phyloP scores from a whole-genome alignment of 1,139 yeast species.

The Geotrichum restrictum region DNA sequence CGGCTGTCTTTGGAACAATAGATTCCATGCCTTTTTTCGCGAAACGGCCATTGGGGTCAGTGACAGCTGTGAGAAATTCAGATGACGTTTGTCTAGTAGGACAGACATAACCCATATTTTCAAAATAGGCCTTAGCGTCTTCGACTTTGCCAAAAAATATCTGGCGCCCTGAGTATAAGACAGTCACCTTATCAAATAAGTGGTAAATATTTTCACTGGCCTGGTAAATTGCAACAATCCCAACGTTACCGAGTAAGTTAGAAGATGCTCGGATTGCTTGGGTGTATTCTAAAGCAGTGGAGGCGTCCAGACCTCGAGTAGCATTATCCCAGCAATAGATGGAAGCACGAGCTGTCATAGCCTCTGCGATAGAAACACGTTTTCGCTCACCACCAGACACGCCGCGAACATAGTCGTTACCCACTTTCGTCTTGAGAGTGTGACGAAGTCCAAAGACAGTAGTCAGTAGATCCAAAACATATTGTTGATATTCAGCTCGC shows the following conservation, averaged over 20 bases:
- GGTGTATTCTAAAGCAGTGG: slow-evolving; percentile 63
- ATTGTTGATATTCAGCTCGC: slow-evolving; percentile 46
- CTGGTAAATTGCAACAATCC: slow-evolving; percentile 55
- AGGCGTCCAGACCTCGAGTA: slow-evolving; percentile 66
- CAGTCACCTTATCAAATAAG: slow-evolving; percentile 58
- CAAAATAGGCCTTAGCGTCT: slow-evolving; percentile 51
- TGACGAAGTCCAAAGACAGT: slow-evolving; percentile 56
- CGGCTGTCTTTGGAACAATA: slow-evolving; percentile 50
- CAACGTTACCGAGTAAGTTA: slow-evolving; percentile 50
- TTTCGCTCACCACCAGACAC: slow-evolving; percentile 61
- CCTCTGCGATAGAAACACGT: slow-evolving; percentile 58
- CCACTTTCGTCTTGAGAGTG: slow-evolving; percentile 51
- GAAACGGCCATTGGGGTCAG: slow-evolving; percentile 51
- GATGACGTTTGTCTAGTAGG: slow-evolving; percentile 57
- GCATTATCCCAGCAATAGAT: slow-evolving; percentile 68
- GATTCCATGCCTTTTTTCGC: slow-evolving; percentile 38
- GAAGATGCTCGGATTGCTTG: slow-evolving; percentile 57
- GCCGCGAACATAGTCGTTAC: slow-evolving; percentile 56
- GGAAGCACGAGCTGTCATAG: slow-evolving; percentile 52
- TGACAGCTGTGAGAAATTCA: slow-evolving; percentile 59
- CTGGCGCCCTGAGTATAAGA: slow-evolving; percentile 54
- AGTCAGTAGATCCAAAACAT: slow-evolving; percentile 48
- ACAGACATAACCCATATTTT: slow-evolving; percentile 55
- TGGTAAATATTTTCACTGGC: slow-evolving; percentile 61
- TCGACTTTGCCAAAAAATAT: slow-evolving; percentile 53